Percentiles rank a stretch among this genome's conserved stretches.
Evolutionary conservation across 2,329 filamentous ascomycete species (phyloP).

Genomic region (Hymenoscyphus salicellus): DNA sequence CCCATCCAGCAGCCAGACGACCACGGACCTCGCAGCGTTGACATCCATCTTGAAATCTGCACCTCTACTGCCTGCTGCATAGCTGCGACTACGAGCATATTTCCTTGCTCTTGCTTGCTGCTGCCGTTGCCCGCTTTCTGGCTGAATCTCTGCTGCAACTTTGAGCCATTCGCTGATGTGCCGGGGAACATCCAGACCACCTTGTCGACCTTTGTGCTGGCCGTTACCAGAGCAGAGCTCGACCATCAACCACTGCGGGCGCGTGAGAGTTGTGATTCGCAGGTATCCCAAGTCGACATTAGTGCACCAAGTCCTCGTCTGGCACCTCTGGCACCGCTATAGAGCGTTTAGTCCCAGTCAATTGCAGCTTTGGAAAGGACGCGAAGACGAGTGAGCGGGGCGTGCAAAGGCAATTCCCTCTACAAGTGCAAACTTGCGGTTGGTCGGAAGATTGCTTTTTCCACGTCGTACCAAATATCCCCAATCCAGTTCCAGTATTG

Average conservation of each 20-base stretch:
- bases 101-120: constrained; percentile 3
- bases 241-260: background rate
- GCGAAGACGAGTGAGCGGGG: background rate
- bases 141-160: constrained; percentile 12
- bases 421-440: background rate
- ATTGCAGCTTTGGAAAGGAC: background rate
- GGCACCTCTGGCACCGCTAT: too few relatives aligned
- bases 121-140: constrained; percentile 11
- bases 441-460: constrained; percentile 1
- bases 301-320: too few relatives aligned
- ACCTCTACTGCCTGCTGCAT: background rate
- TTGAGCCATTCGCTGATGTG: constrained; percentile 14
- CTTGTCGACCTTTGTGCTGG: background rate
- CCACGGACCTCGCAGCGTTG: background rate
- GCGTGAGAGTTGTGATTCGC: background rate
- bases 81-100: too few relatives aligned
- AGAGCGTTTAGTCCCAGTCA: background rate
- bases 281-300: background rate
- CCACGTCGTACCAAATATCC: background rate
- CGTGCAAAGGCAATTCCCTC: too few relatives aligned
- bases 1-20: background rate
- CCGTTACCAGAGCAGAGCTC: constrained; percentile 2
- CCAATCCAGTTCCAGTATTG: background rate
- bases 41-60: background rate
- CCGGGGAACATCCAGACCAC: constrained; percentile 3